phyloP scores from a whole-genome alignment of 805 yeast species.

The Millerozyma miso region DNA sequence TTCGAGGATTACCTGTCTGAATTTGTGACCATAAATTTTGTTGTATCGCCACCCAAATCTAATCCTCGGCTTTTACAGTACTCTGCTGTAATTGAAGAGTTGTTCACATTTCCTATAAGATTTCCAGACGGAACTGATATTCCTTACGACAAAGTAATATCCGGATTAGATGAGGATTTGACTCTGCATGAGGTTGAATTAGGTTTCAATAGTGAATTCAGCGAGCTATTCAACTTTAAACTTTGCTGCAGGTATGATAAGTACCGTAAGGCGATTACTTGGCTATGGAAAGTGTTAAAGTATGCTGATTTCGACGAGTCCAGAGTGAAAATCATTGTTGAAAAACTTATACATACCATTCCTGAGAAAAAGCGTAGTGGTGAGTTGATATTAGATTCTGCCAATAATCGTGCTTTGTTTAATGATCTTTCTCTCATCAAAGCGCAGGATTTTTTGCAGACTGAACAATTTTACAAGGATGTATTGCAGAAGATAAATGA shows the following conservation, averaged over 20 bases:
- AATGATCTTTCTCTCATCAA: slow-evolving; percentile 59
- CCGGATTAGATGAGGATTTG: slow-evolving; percentile 68
- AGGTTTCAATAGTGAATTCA: slow-evolving; percentile 57
- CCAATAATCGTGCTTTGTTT: slow-evolving; percentile 51
- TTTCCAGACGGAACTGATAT: slow-evolving; percentile 55
- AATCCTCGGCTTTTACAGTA: slow-evolving; percentile 57
- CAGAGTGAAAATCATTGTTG: slow-evolving; percentile 63
- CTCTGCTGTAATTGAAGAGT: slow-evolving; percentile 56
- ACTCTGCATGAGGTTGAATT: slow-evolving; percentile 52
- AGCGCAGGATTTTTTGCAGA: slow-evolving; percentile 59
- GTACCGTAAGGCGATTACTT: slow-evolving; percentile 65
- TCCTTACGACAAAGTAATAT: slow-evolving; percentile 73
- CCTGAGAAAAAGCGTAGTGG: slow-evolving; percentile 66
- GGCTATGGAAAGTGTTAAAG: slow-evolving; percentile 68
- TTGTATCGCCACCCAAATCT: slow-evolving; percentile 52
- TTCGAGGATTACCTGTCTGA: slow-evolving; percentile 77
- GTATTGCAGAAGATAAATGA: slow-evolving; percentile 45
- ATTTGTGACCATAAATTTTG: slow-evolving; percentile 65
- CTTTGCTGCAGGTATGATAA: slow-evolving; percentile 59
- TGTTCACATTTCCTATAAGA: slow-evolving; percentile 70
- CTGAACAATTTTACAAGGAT: slow-evolving; percentile 53
- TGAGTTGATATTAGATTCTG: slow-evolving; percentile 58
- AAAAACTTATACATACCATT: slow-evolving; percentile 54
- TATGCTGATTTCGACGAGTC: slow-evolving; percentile 67
- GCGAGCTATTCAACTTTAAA: slow-evolving; percentile 61